These are phyloP conservation scores for Emiliania huxleyi DNA, from an alignment of 78 protist genomes.

Conservation along the genomic window DNA sequence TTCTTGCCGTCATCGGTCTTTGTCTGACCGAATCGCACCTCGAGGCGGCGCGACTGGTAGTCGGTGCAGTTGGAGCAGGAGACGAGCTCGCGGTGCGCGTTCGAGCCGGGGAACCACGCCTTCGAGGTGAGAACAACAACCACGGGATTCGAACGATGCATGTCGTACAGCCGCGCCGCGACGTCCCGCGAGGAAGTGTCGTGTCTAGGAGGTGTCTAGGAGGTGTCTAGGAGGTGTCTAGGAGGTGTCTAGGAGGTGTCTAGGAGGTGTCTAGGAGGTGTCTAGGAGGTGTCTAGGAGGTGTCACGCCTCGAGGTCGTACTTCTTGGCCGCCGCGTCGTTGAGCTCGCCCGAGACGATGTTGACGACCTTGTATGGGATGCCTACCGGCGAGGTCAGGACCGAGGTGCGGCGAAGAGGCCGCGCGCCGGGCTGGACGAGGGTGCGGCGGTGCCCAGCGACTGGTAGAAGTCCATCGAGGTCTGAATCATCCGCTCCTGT, in stretches of 20 bases:
- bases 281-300: too few species aligned
- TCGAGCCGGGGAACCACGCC: constrained; percentile 97
- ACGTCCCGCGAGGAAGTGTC: not conserved
- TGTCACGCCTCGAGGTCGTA: constrained; percentile 98
- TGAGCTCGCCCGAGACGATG: constrained; percentile 95
- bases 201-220: too few species aligned
- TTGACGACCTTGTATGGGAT: constrained; percentile 78
- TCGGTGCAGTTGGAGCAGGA: constrained; percentile 99
- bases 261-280: too few species aligned
- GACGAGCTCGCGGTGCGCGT: constrained; percentile 95
- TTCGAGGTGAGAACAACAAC: too few species aligned
- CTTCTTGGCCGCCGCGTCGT: constrained; percentile 99
- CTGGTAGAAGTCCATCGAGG: constrained; percentile 90
- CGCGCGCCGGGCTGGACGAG: too few species aligned
- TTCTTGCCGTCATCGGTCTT: constrained; percentile 8
- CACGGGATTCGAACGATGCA: too few species aligned
- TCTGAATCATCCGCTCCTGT: constrained; percentile 90
- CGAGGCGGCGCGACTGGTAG: constrained; percentile 88
- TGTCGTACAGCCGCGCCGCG: too few species aligned
- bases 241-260: too few species aligned
- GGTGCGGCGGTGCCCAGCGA: constrained; percentile 32
- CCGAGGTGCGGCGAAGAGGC: constrained; percentile 87
- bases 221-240: too few species aligned
- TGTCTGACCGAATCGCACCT: constrained; percentile 75
- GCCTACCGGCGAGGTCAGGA: constrained; percentile 78